Percentiles rank a stretch among this genome's conserved stretches.
Evolutionary conservation across 805 yeast genomes (phyloP).

Genomic region (Trichomonascus vanleenenianus): DNA sequence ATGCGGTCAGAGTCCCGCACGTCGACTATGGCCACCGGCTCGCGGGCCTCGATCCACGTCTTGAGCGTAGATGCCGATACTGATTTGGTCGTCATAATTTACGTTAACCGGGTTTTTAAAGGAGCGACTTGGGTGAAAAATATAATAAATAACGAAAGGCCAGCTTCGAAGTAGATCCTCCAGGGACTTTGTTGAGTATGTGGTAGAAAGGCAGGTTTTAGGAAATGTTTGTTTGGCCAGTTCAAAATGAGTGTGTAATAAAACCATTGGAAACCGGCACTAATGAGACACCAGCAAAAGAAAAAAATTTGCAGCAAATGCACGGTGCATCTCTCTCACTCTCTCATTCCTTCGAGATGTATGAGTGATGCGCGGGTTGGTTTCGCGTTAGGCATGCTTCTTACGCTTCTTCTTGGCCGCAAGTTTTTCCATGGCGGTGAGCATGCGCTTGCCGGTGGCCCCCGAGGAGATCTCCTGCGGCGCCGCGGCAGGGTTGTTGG

Average conservation of each 20-base stretch:
- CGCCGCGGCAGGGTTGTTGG: no score
- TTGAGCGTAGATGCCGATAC: conserved; percentile 22
- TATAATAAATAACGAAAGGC: not conserved
- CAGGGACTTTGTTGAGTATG: not conserved
- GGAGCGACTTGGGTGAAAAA: not conserved
- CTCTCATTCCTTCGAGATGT: no score
- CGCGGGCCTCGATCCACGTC: conserved; percentile 22
- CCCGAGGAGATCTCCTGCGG: no score
- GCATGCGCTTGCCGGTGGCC: no score
- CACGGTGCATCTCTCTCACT: no score
- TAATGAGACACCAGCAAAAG: no score
- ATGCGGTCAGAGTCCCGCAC: conserved; percentile 77
- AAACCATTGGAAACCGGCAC: no score
- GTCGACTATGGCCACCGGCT: conserved; percentile 50
- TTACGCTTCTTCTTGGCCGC: conserved; percentile 1
- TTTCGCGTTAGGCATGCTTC: conserved; percentile 1
- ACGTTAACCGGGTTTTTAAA: not conserved
- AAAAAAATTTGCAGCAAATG: no score
- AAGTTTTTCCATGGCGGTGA: no score
- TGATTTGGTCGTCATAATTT: conserved; percentile 6
- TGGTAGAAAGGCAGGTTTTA: no score
- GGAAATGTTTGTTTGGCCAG: no score
- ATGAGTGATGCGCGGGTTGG: not conserved
- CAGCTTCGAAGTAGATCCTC: not conserved
- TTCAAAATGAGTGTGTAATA: no score